A percentile compares a stretch with the other conserved stretches of the same genome.
Conservation (phyloP, 2,329 filamentous ascomycete species). For the Alternaria novae-zelandiae region DNA sequence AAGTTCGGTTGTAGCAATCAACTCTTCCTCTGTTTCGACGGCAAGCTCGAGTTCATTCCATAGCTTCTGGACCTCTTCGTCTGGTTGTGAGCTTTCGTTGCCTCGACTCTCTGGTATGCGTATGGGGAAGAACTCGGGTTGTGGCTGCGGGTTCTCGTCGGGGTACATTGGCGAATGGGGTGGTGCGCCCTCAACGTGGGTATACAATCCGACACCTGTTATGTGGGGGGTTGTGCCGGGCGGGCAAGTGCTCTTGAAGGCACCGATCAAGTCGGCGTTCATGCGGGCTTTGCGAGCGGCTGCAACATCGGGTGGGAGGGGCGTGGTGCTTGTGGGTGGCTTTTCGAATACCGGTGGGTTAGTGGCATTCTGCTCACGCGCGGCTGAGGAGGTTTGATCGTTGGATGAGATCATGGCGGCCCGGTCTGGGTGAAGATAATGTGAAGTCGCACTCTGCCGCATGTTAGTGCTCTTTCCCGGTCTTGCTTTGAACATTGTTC, state of each 20-base stretch:
- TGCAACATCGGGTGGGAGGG: constrained; percentile 16
- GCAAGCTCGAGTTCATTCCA: not conserved
- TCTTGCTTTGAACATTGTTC: not conserved
- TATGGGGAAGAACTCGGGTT: constrained; percentile 6
- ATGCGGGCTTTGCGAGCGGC: constrained; percentile 20
- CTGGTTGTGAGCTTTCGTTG: not conserved
- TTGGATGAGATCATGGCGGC: not conserved
- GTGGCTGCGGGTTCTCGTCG: not conserved
- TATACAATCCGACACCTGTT: constrained; percentile 36
- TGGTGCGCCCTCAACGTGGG: constrained; percentile 23
- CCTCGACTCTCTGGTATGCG: not conserved
- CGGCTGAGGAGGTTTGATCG: not conserved
- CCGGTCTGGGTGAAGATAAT: not conserved
- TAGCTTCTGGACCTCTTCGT: not conserved
- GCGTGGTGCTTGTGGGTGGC: not conserved
- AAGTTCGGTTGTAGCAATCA: not conserved
- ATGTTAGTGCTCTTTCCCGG: not conserved
- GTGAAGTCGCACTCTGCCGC: not conserved
- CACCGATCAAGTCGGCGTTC: constrained; percentile 27
- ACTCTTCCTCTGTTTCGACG: not conserved
- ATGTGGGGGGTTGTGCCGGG: constrained; percentile 12
- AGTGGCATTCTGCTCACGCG: not conserved
- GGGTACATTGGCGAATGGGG: not conserved
- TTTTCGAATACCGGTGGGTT: not conserved
- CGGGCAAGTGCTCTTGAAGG: constrained; percentile 7